Evolutionary conservation across 345 rosid genomes (phyloP), one percentile per base, ranked within the genome.

Genomic region (Citrus cavaleriei): DNA sequence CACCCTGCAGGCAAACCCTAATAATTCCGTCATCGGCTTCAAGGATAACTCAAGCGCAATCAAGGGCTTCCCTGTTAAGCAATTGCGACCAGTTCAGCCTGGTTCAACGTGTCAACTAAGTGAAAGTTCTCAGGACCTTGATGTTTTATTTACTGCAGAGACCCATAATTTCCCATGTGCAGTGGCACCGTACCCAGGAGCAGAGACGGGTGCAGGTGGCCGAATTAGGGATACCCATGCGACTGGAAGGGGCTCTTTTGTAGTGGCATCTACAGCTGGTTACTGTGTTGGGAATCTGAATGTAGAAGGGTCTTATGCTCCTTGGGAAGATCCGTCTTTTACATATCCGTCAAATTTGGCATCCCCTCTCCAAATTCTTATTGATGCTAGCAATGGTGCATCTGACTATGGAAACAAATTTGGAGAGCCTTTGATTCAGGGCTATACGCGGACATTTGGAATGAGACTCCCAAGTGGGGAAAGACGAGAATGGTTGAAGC

Each of bases 131-230:
- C 83, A 80, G 66, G 94, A 88, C 73, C 92, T 93, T 63, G 98
- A 95, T 83, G 88, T 95, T 72, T 82, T 95, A 81, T 95, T 93
- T 79, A 92, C 99, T 7, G 99, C 98, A 3, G 98, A 95, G 85
- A 95, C 97, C 2, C 99, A 95, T 86, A 95, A 95, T 81, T 93
- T 95, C 83, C 99, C 98, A 42, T 95, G 99, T 84, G 99, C 98
- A 37, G 99, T 95, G 81, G 99, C 99, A 65, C 97, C 99, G 67
- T 93, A 93, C 67, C 99, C 99, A 72, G 99, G 98, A 24, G 97
- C 99, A 63, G 98, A 95, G 85, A 95, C 99, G 1, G 99, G 98
- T 70, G 96, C 96, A 34, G 99, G 99, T 38, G 99, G 99, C 69
- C 89, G 99, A 62, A 95, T 95, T 22, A 92, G 99, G 82, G 99